Evolutionary conservation across 305 asterid species (phyloP), one percentile per base, ranked within the genome.

Genomic region (Nicotiana rustica): DNA sequence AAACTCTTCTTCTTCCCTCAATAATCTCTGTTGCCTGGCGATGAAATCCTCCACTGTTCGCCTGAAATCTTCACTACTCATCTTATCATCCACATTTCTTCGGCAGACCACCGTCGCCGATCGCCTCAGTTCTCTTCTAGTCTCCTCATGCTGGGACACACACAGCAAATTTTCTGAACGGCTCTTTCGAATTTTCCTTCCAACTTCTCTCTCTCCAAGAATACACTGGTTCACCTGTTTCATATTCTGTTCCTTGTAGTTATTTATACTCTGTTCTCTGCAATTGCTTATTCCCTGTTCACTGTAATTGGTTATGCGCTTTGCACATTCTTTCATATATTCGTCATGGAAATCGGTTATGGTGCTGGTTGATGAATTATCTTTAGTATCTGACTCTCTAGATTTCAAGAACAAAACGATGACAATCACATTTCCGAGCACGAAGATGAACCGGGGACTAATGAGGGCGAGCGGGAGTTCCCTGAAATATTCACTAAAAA

Each of bases 361-460:
- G 6, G 6, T 19, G 9, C 79, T 3, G 67, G 6, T 67, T 9
- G 17, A 60, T 5, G 83, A 85, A 49, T 82, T 85, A n/a, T 81
- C 78, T n/a, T 83, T 77, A 36, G 82, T 15, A 3, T 92, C 65
- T 10, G 85, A 55, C 1, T 81, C 83, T 5, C 94, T 89, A 8
- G 97, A 92, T 59, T 86, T 86, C 29, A 91, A 57, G 83, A 86
- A 85, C 73, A 93, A 88, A 49, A 60, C 82, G 82, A 90, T 25
- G 29, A 95, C 90, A 25, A 95, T 93, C 14, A 80, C 86, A 89
- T 95, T 95, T 6, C 95, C 97, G 25, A 92, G 4, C 9, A 93
- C 33, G 81, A 95, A 95, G 0, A 92, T 93, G 73, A 89, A 90
- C 56, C 83, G 66, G 36, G 96, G 88, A 86, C 92, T 86, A 47